Conservation (phyloP, 441 rosid genomes). For the Jatropha multifida region DNA sequence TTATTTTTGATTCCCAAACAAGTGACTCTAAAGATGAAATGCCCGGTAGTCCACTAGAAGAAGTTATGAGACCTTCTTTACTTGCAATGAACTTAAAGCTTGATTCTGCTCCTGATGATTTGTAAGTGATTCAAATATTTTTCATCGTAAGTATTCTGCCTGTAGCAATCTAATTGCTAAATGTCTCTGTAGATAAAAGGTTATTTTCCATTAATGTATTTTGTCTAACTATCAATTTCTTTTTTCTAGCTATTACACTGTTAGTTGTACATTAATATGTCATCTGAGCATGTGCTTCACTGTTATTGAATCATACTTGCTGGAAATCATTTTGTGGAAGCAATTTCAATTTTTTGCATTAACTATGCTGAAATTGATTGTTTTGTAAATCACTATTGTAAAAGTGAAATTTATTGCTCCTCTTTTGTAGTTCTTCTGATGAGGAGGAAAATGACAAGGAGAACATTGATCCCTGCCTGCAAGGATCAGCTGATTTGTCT, state of each 20-base stretch:
- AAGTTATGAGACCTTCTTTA: constrained; percentile 65
- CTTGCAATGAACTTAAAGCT: constrained; percentile 69
- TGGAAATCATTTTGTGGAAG: neutral
- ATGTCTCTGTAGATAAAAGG: neutral
- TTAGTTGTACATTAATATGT: neutral
- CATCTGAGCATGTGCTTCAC: neutral
- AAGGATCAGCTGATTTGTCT: constrained; percentile 32
- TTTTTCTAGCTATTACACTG: neutral
- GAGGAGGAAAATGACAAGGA: constrained; percentile 68
- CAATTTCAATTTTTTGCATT: neutral
- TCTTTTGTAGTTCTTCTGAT: constrained; percentile 55
- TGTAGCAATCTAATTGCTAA: neutral
- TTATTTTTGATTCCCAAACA: constrained; percentile 49
- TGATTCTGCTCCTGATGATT: constrained; percentile 56
- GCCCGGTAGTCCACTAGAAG: constrained; percentile 57
- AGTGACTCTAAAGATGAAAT: constrained; percentile 48
- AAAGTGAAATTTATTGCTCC: neutral
- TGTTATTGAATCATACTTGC: neutral
- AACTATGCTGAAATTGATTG: neutral
- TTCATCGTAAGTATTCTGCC: neutral
- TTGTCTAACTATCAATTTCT: constrained; percentile 2
- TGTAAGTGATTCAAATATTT: constrained; percentile 31
- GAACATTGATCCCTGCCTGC: constrained; percentile 39
- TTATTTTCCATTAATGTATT: neutral
- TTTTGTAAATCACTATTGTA: neutral